These are phyloP conservation scores for Alternaria burnsii DNA, from an alignment of 2,329 filamentous ascomycete genomes.

Conservation along the genomic window DNA sequence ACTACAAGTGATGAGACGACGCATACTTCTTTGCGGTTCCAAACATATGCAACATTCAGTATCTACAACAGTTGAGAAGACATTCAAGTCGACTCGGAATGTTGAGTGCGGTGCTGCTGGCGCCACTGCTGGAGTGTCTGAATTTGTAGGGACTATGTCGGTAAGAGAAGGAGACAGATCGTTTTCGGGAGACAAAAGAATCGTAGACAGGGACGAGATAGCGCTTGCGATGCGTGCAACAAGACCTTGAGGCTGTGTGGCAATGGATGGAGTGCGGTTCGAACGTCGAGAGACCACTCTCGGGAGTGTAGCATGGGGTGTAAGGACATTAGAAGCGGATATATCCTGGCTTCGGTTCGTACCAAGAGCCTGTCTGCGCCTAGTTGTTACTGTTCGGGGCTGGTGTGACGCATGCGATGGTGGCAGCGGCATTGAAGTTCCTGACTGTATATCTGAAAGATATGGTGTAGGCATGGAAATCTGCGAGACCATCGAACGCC, in stretches of 20 bases:
- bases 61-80: constrained; percentile 3
- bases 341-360: background rate
- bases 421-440: background rate
- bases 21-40: constrained; percentile 7
- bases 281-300: background rate
- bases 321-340: background rate
- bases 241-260: background rate
- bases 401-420: background rate
- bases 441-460: background rate
- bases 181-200: background rate
- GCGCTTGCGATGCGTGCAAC: constrained; percentile 1
- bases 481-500: background rate
- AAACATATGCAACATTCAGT: constrained; percentile 10
- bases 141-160: background rate
- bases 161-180: background rate
- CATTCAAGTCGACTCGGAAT: background rate
- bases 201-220: constrained; percentile 2
- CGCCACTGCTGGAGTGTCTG: background rate
- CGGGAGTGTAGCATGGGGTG: background rate
- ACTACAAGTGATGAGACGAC: constrained; percentile 4
- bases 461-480: background rate
- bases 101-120: background rate
- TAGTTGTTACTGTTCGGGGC: background rate
- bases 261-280: background rate
- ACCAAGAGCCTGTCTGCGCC: background rate